These are phyloP conservation scores for Tripterygium wilfordii DNA, from an alignment of 177 flowering plant species.

Conservation along the genomic window DNA sequence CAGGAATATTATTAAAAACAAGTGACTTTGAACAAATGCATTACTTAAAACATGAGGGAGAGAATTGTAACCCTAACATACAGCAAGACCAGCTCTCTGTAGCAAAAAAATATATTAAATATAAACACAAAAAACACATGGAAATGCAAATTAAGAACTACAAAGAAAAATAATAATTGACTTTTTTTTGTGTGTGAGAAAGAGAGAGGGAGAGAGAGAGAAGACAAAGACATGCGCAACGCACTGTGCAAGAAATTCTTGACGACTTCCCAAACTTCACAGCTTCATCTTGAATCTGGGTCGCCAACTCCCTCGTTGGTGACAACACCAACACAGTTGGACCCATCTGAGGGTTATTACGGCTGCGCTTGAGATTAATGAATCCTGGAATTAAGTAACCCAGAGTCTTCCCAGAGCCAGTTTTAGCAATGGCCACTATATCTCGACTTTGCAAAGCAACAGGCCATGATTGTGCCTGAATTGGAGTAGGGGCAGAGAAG, in stretches of 20 bases:
- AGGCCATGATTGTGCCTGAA: slow-evolving; percentile 99
- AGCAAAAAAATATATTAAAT: too few relatives aligned
- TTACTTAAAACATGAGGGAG: too few relatives aligned
- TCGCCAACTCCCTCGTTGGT: slow-evolving; percentile 95
- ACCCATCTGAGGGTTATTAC: slow-evolving; percentile 59
- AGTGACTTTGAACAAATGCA: too few relatives aligned
- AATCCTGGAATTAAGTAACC: slow-evolving; percentile 89
- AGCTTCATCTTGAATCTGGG: slow-evolving; percentile 93
- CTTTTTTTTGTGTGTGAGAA: too few relatives aligned
- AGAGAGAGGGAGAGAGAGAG: too few relatives aligned
- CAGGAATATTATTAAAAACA: too few relatives aligned
- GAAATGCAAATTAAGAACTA: background rate
- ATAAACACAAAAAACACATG: background rate
- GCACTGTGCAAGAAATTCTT: slow-evolving; percentile 74
- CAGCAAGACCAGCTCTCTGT: too few relatives aligned
- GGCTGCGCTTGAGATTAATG: slow-evolving; percentile 60
- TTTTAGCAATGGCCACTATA: slow-evolving; percentile 95
- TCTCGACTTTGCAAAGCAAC: slow-evolving; percentile 79
- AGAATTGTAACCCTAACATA: too few relatives aligned
- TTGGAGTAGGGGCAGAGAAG: slow-evolving; percentile 86
- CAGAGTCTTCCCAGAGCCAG: slow-evolving; percentile 95
- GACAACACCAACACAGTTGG: slow-evolving; percentile 88
- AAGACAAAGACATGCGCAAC: too few relatives aligned
- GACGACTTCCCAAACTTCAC: slow-evolving; percentile 78
- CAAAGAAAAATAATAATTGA: background rate